Evolutionary conservation across 2,329 filamentous ascomycete species (phyloP), one percentile per base, ranked within the genome.

Genomic region (Gaeumannomyces tritici): DNA sequence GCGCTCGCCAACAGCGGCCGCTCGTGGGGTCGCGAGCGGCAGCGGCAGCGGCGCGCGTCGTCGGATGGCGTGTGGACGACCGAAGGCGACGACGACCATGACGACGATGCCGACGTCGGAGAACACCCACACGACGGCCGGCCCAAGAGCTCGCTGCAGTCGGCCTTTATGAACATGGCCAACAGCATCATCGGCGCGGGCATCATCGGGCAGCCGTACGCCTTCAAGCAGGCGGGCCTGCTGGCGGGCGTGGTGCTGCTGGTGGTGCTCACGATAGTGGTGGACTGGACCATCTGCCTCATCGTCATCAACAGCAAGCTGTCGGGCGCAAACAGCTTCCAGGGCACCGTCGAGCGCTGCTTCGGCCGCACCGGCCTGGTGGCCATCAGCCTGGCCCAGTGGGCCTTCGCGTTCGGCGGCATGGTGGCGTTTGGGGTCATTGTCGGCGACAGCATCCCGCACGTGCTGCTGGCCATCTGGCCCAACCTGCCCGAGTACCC

Each of bases 81-180:
- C 57, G 65, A 63, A 26, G 54, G 59, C 9, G 31, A 33, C 31
- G 54, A 60, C 7, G 62, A 60, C 42, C 63, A 72, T 33, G 69
- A 69, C 64, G 72, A 70, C 57, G 73, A 76, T 56, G 77, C 80
- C 67, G 74, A 79, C 29, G 73, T 79, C 61, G 71, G 77, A 55
- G 59, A 60, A 3, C 59, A 51, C 28, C 42, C 42, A 8, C 42
- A 51, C n/a, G 31, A 59, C 31, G 28, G 54, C 55, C 83, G 93
- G 63, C 92, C 93, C 58, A 93, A 93, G 76, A 96, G 91, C 63
- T 89, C 89, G 6, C 82, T 98, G 76, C 82, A 84, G 65, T 91
- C 89, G 72, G 93, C 95, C 3, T 98, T 99, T 69, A 96, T 98
- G 92, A 99, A 99, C 77, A 99, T 99, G 95, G 93, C 95, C 66